Percentiles rank a stretch among this genome's conserved stretches.
phyloP scores from a whole-genome alignment of 2,329 filamentous ascomycete species.

The Aspergillus sp. region DNA sequence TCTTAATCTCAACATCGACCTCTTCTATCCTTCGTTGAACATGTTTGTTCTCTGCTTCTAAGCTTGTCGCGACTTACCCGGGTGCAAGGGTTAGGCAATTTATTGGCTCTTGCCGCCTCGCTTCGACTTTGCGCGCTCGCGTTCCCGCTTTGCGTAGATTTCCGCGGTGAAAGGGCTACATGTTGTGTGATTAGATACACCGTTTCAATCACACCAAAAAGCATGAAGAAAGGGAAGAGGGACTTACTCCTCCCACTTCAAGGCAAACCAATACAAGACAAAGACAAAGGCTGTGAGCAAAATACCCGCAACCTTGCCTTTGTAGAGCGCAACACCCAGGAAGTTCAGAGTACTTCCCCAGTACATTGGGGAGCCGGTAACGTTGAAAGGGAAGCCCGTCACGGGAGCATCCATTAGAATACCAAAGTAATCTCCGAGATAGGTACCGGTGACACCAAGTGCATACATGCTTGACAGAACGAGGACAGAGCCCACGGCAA shows the following conservation, averaged over 20 bases:
- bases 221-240: not conserved
- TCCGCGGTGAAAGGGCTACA: slow-evolving; percentile 77
- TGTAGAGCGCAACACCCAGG: slow-evolving; percentile 79
- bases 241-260: slow-evolving; percentile 76
- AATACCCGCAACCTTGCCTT: slow-evolving; percentile 83
- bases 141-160: slow-evolving; percentile 78
- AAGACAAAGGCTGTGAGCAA: slow-evolving; percentile 73
- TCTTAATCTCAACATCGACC: not conserved
- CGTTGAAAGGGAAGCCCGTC: slow-evolving; percentile 92
- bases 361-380: slow-evolving; percentile 93
- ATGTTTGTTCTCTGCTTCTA: not conserved
- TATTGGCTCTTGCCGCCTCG: slow-evolving; percentile 40
- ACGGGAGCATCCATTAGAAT: slow-evolving; percentile 96
- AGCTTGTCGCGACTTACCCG: not conserved
- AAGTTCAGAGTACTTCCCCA: slow-evolving; percentile 92
- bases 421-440: slow-evolving; percentile 97
- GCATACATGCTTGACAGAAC: slow-evolving; percentile 89
- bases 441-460: slow-evolving; percentile 91
- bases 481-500: slow-evolving; percentile 75
- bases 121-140: slow-evolving; percentile 39
- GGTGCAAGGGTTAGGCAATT: slow-evolving; percentile 5
- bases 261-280: slow-evolving; percentile 74
- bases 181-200: slow-evolving; percentile 13
- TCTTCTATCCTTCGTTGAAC: not conserved
- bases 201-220: not conserved